Evolutionary conservation across 139 green algal genomes (phyloP), one percentile per base, ranked within the genome.

Genomic region (Coelastrella sp.): DNA sequence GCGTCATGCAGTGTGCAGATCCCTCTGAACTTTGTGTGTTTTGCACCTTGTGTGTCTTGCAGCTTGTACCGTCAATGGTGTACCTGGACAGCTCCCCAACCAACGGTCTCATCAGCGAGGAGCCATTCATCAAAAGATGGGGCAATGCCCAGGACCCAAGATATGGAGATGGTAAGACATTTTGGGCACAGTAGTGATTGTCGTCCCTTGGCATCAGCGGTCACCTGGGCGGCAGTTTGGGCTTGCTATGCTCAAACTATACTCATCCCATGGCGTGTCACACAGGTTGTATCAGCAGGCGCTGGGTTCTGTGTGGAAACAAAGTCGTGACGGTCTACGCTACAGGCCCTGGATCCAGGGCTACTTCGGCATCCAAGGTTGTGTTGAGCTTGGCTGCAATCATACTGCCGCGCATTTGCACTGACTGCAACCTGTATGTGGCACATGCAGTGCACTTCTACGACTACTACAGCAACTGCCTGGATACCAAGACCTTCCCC

Each of bases 71-170:
- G 0, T 68, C 73, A 4, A 85, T 92, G 11, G 73, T 91, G 3
- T 98, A 94, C 80, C 79, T 98, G 66, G 97, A 98, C 92, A 91
- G 87, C 73, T 96, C 92, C 0, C 97, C 97, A 19, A 95, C 91
- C 89, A 95, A 93, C 68, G 92, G 94, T 61, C 71, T 96, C 0
- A 85, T 90, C 85, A 92, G 64, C 60, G 22, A 20, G 0, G 59
- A 95, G 32, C 82, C 89, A n/a, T 60, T 65, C 89, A 90, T 94
- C 74, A 94, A 94, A 80, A 90, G 92, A 47, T 94, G 92, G 92
- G 92, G 89, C 19, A 81, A 84, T 66, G 14, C 90, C 4, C 79
- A 86, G 57, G 87, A 91, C 78, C 87, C 61, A 54, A 73, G 87
- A 74, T 91, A 91, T 60, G 87, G 87, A n/a, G 87, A 91, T 32